Evolutionary conservation across 2,329 filamentous ascomycete genomes (phyloP).

Genomic region (Exophiala sideris): DNA sequence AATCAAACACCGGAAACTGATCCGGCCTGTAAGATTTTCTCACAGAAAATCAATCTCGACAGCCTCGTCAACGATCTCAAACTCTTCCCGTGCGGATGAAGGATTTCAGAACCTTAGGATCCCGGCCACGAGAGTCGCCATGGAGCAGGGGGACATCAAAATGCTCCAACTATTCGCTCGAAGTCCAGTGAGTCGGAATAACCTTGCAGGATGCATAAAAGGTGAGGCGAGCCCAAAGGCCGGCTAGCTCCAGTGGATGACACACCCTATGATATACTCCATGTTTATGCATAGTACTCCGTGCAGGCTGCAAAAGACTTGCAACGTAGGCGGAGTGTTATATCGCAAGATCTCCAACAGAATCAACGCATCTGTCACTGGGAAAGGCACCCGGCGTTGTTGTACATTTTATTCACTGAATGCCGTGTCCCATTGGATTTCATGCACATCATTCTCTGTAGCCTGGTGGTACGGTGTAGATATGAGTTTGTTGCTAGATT

Average conservation of each 20-base stretch:
- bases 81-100: background rate
- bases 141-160: background rate
- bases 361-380: no score
- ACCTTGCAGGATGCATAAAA: constrained; percentile 10
- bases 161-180: background rate
- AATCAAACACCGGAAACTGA: background rate
- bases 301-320: no score
- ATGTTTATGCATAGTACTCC: background rate
- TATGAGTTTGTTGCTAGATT: background rate
- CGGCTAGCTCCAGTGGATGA: background rate
- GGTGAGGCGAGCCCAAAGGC: constrained; percentile 13
- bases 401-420: background rate
- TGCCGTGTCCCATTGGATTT: background rate
- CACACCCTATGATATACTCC: background rate
- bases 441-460: constrained; percentile 6
- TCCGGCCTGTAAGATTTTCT: constrained; percentile 11
- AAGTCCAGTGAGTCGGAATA: background rate
- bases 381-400: no score
- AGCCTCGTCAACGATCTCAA: constrained; percentile 13
- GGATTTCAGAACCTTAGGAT: background rate
- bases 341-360: no score
- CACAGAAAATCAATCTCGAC: constrained; percentile 1
- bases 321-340: no score
- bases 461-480: background rate
- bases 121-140: no score